These are phyloP conservation scores for Aspergillus calidoustus DNA, from an alignment of 2,329 filamentous ascomycete genomes.

Conservation along the genomic window DNA sequence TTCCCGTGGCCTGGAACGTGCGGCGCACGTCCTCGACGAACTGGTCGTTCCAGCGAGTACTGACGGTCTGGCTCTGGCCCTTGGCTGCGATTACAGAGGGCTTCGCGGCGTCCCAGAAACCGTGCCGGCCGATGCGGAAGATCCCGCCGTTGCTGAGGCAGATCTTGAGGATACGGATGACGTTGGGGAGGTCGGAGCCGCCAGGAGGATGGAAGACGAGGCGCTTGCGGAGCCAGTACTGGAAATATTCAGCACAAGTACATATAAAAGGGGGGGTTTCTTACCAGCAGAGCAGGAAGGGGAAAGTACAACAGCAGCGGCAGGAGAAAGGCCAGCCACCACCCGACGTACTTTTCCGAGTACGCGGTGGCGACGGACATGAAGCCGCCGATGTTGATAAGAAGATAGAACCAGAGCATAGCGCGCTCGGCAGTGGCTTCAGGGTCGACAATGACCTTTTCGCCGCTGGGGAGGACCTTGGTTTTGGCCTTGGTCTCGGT, in stretches of 20 bases:
- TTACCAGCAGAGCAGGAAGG: conserved; percentile 29
- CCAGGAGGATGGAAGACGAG: conserved; percentile 4
- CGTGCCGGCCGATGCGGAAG: conserved; percentile 36
- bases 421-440: conserved; percentile 48
- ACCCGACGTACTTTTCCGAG: conserved; percentile 47
- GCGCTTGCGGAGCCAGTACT: conserved; percentile 12
- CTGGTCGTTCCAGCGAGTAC: conserved; percentile 43
- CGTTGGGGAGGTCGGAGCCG: conserved; percentile 13
- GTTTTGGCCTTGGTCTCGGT: conserved; percentile 44
- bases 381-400: conserved; percentile 41
- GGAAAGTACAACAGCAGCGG: conserved; percentile 41
- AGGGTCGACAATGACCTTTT: conserved; percentile 54
- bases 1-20: conserved; percentile 36
- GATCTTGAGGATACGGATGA: conserved; percentile 4
- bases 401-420: conserved; percentile 42
- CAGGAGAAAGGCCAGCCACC: conserved; percentile 42
- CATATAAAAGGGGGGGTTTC: not conserved
- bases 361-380: conserved; percentile 46
- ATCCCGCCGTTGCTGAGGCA: conserved; percentile 29
- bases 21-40: conserved; percentile 42
- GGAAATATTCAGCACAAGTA: not conserved
- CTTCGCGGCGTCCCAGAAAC: conserved; percentile 42
- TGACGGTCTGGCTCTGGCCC: conserved; percentile 32
- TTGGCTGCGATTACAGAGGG: conserved; percentile 34
- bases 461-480: conserved; percentile 49